These are phyloP conservation scores for Baorangia bicolor DNA, from an alignment of 768 basidiomycete genomes.

Conservation along the genomic window DNA sequence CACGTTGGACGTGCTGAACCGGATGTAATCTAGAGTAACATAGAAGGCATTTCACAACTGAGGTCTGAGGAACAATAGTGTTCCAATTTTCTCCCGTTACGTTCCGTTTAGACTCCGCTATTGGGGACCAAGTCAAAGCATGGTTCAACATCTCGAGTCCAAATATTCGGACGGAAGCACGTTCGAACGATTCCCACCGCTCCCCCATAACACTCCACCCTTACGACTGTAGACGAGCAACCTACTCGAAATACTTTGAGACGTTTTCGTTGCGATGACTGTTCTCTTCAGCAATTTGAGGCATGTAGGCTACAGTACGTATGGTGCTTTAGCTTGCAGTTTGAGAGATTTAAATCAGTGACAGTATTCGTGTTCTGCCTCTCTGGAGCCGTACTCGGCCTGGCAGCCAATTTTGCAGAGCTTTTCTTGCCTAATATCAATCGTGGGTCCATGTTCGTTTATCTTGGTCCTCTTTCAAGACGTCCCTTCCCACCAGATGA, in stretches of 20 bases:
- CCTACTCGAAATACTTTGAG: background rate
- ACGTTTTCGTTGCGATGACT: constrained; percentile 43
- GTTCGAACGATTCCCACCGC: constrained; percentile 15
- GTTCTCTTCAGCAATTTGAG: constrained; percentile 59
- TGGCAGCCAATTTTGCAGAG: constrained; percentile 64
- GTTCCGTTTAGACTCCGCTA: constrained; percentile 15
- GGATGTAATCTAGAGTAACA: constrained; percentile 16
- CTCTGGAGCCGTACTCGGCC: constrained; percentile 58
- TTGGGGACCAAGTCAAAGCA: background rate
- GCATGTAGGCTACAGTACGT: constrained; percentile 50
- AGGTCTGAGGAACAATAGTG: background rate
- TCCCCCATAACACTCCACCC: constrained; percentile 5
- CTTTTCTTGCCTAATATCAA: constrained; percentile 66
- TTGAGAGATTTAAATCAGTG: constrained; percentile 23
- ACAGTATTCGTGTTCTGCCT: constrained; percentile 40
- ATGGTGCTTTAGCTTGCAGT: background rate
- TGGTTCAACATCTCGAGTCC: constrained; percentile 8
- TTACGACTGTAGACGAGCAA: constrained; percentile 9
- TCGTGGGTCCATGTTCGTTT: constrained; percentile 42
- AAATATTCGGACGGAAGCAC: constrained; percentile 18
- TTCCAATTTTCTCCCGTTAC: background rate
- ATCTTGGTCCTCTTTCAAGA: background rate
- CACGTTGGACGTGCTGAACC: constrained; percentile 3
- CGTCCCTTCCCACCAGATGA: constrained; percentile 45
- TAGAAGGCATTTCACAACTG: background rate